Evolutionary conservation across 495 filamentous ascomycete species (phyloP), one percentile per base, ranked within the genome.

Genomic region (Penicillium cosmopolitanum): DNA sequence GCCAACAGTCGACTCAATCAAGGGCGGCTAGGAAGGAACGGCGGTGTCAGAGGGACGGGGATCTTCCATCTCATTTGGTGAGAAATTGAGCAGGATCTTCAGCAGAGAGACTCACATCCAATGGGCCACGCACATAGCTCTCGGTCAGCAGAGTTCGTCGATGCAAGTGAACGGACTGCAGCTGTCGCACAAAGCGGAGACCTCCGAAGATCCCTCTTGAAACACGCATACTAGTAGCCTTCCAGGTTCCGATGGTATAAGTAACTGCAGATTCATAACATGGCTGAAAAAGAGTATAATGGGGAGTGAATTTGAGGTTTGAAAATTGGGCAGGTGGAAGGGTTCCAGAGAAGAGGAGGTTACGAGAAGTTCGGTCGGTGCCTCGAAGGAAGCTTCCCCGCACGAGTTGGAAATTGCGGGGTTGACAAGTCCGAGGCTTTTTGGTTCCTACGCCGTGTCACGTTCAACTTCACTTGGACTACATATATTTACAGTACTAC

Each of bases 1-100:
- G 1, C 91, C 89, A 50, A 96, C 82, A 1, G 94, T 97, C 54
- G 85, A 78, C 28, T 88, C 80, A 43, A 93, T 76, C 28, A 95
- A 78, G 10, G 89, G 84, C 12, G 90, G 89, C 91, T 93, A 50
- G 58, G 51, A 44, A 50, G 16, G 25, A 58, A 19, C 12, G 31
- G 10, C 19, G 19, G 44, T 38, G 13, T 51, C 34, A 44, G 18
- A 23, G 8, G 2, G 2, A n/a, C 36, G 36, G 23, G 2, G 16
- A 23, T 38, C 15, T 44, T 43, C 7, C 3, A 1, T 51, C 15
- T 48, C 25, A 56, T 12, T 35, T 55, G 56, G 48, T 60, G 48
- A 57, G 13, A 23, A 13, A 33, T 35, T 3, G 16, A 25, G 40
- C 38, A 19, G 4, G 36, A 34, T 18, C 28, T 8, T 12, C 2